Evolutionary conservation across 2,329 filamentous ascomycete genomes (phyloP).

Genomic region (Fusarium sp.): DNA sequence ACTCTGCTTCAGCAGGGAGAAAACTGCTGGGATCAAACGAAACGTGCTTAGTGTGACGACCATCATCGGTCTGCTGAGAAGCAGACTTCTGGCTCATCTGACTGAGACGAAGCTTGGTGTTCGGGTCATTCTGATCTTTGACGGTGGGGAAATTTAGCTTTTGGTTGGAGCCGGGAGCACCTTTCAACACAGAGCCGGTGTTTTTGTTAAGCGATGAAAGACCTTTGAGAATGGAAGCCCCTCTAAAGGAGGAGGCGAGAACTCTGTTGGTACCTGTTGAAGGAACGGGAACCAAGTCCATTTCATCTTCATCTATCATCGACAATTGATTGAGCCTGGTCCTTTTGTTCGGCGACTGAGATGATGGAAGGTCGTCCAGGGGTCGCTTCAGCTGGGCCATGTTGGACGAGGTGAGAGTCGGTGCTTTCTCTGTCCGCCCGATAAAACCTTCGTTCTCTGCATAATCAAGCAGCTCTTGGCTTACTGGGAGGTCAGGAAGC

Average conservation of each 20-base stretch:
- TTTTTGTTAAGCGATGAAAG: not conserved
- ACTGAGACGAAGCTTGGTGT: constrained; percentile 71
- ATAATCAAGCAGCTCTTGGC: constrained; percentile 50
- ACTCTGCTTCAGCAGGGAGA: not conserved
- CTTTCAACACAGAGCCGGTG: not conserved
- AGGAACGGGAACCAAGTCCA: constrained; percentile 21
- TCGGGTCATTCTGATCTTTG: constrained; percentile 76
- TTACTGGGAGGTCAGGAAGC: constrained; percentile 51
- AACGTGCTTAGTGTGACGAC: constrained; percentile 34
- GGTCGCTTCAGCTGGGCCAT: constrained; percentile 17
- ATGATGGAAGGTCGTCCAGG: not conserved
- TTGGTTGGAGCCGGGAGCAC: constrained; percentile 46
- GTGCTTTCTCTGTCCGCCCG: constrained; percentile 28
- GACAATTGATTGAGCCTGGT: not conserved
- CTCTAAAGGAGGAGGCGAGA: not conserved
- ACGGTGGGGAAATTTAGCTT: constrained; percentile 75
- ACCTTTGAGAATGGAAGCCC: constrained; percentile 2
- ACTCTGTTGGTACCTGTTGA: not conserved
- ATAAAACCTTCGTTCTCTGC: constrained; percentile 51
- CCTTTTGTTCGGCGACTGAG: constrained; percentile 9
- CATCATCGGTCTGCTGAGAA: constrained; percentile 59
- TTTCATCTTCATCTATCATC: constrained; percentile 2
- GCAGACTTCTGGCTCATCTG: constrained; percentile 61
- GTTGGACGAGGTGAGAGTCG: not conserved
- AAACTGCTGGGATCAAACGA: constrained; percentile 32